phyloP scores from a whole-genome alignment of 2,329 filamentous ascomycete genomes.

The Exophiala mesophila region DNA sequence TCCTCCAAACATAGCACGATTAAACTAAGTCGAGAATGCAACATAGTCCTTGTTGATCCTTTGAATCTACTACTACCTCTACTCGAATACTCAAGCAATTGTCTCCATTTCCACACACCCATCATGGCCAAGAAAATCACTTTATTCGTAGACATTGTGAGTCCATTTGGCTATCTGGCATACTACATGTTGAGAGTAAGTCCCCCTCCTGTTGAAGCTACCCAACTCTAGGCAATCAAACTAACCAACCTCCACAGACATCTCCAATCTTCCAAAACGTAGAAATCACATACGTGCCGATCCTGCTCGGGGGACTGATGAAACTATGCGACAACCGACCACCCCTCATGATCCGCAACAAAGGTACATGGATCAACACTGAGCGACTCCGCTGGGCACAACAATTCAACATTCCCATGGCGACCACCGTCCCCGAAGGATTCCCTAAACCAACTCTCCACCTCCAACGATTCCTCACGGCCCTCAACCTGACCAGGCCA shows the following conservation, averaged over 20 bases:
- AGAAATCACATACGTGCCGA: constrained; percentile 54
- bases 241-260: constrained; percentile 33
- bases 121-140: constrained; percentile 48
- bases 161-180: constrained; percentile 57
- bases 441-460: constrained; percentile 52
- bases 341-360: constrained; percentile 56
- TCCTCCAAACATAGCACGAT: no score
- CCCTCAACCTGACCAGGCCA: constrained; percentile 42
- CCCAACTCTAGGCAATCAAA: neutral
- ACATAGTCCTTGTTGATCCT: no score
- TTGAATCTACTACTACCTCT: no score
- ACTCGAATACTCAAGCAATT: no score
- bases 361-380: constrained; percentile 51
- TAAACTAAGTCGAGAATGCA: no score
- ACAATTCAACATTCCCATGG: constrained; percentile 52
- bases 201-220: constrained; percentile 9
- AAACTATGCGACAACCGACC: constrained; percentile 50
- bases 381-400: constrained; percentile 53
- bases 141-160: constrained; percentile 56
- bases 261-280: constrained; percentile 52
- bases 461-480: constrained; percentile 49
- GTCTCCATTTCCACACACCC: neutral
- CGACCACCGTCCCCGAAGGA: constrained; percentile 38
- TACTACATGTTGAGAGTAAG: constrained; percentile 53
- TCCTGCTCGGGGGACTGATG: constrained; percentile 58